These are phyloP conservation scores for Thalia dealbata DNA, from an alignment of 176 grass and related monocot genomes.

Conservation along the genomic window DNA sequence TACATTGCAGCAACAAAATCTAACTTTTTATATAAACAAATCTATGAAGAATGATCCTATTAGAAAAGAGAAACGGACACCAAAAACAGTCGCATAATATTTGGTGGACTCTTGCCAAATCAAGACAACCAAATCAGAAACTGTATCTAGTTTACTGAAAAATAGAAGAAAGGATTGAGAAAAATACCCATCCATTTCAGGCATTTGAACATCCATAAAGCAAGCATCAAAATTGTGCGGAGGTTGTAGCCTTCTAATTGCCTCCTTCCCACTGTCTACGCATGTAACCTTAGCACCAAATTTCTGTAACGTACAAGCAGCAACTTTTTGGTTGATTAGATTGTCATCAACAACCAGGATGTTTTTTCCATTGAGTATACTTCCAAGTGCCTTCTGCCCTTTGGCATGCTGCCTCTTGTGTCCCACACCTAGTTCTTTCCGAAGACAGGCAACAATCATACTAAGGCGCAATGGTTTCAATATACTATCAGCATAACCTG, in stretches of 20 bases:
- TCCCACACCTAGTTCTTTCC: constrained; percentile 40
- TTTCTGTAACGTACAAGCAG: constrained; percentile 60
- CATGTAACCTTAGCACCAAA: constrained; percentile 64
- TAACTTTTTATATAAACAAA: no score
- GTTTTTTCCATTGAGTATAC: constrained; percentile 43
- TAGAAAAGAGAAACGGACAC: neutral
- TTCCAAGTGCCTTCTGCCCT: constrained; percentile 43
- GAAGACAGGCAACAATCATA: constrained; percentile 55
- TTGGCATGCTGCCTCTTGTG: constrained; percentile 25
- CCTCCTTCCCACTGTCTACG: constrained; percentile 53
- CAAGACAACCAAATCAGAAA: neutral
- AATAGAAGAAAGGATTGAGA: neutral
- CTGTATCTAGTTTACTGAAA: neutral
- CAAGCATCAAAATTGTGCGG: constrained; percentile 70
- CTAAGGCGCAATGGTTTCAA: constrained; percentile 57
- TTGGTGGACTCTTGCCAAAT: no score
- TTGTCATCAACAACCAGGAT: constrained; percentile 84
- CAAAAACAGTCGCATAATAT: neutral
- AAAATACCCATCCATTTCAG: constrained; percentile 77
- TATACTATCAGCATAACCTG: constrained; percentile 45
- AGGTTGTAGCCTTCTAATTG: constrained; percentile 46
- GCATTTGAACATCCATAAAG: constrained; percentile 92
- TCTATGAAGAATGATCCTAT: neutral
- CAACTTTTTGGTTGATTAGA: constrained; percentile 65
- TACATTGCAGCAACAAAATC: no score